Conservation (phyloP, 208 protist genomes). For the Chromosphaera perkinsii region DNA sequence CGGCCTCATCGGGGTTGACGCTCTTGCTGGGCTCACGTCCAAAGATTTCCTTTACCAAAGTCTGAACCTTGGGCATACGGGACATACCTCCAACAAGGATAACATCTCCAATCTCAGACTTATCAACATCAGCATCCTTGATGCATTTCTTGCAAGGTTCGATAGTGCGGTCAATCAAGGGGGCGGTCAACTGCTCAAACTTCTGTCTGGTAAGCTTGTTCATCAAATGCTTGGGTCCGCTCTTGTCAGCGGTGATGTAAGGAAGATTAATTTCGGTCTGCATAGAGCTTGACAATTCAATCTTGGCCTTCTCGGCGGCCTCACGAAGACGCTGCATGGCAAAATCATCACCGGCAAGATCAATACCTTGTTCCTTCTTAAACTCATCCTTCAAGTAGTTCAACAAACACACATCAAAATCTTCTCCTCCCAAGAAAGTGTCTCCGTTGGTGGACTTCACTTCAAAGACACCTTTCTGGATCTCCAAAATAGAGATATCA, state of each 20-base stretch:
- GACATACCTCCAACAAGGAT: conserved; percentile 91
- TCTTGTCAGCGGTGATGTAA: conserved; percentile 82
- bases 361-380: conserved; percentile 78
- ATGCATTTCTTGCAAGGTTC: conserved; percentile 69
- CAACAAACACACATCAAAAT: conserved; percentile 88
- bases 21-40: conserved; percentile 84
- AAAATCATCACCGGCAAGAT: conserved; percentile 82
- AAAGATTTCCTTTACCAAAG: conserved; percentile 81
- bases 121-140: conserved; percentile 71
- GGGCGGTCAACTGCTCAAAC: conserved; percentile 74
- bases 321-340: conserved; percentile 90
- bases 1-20: conserved; percentile 99
- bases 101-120: conserved; percentile 87
- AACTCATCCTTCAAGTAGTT: conserved; percentile 81
- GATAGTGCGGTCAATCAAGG: conserved; percentile 73
- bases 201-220: conserved; percentile 77
- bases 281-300: conserved; percentile 81
- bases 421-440: conserved; percentile 96
- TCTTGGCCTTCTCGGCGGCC: conserved; percentile 93
- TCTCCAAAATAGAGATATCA: conserved; percentile 93
- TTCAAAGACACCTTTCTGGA: conserved; percentile 87
- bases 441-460: conserved; percentile 94
- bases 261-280: conserved; percentile 86
- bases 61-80: conserved; percentile 87
- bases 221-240: conserved; percentile 76